Percentiles rank a stretch among this genome's conserved stretches.
phyloP scores from a whole-genome alignment of 805 yeast genomes.

The Yamadazyma paraphyllophila region DNA sequence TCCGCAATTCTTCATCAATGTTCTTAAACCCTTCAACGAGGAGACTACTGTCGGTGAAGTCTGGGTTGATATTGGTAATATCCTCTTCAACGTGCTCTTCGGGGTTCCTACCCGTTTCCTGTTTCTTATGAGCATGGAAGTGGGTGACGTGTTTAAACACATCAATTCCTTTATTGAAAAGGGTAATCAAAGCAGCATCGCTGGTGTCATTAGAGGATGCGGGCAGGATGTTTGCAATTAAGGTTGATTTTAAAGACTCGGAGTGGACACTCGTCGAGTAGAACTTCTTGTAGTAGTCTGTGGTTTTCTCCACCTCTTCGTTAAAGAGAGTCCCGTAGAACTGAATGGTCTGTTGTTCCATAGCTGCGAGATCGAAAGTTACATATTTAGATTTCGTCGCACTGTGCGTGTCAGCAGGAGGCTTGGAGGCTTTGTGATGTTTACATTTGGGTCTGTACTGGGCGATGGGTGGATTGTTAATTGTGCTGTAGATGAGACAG shows the following conservation, averaged over 20 bases:
- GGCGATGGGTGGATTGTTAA: no score
- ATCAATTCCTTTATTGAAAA: constrained; percentile 6
- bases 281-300: constrained; percentile 19
- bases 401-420: no score
- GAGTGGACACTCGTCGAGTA: constrained; percentile 24
- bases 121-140: neutral
- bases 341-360: constrained; percentile 11
- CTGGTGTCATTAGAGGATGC: neutral
- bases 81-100: constrained; percentile 8
- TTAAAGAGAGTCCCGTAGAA: constrained; percentile 25
- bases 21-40: constrained; percentile 7
- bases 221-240: constrained; percentile 19
- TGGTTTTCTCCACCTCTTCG: constrained; percentile 16
- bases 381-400: no score
- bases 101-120: neutral
- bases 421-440: no score
- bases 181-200: neutral
- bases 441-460: no score
- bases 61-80: constrained; percentile 12
- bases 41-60: neutral
- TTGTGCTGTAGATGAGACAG: no score
- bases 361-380: neutral
- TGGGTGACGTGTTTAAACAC: constrained; percentile 2
- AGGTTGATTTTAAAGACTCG: constrained; percentile 21
- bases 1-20: constrained; percentile 21